These are phyloP conservation scores for Colletotrichum somersetense DNA, from an alignment of 2,329 filamentous ascomycete genomes.

Conservation along the genomic window DNA sequence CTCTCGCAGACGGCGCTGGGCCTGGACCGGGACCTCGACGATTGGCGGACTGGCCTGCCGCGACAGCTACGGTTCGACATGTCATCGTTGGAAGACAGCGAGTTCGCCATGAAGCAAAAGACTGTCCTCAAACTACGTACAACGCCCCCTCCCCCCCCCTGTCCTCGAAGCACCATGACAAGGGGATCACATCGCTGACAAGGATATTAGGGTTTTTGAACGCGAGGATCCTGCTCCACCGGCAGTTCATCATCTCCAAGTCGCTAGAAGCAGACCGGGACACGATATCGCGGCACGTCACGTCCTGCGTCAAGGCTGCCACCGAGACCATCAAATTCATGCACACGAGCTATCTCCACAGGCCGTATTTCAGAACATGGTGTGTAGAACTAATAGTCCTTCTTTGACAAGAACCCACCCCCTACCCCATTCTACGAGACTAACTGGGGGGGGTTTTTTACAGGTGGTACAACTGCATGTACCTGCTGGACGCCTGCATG, in stretches of 20 bases:
- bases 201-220: constrained; percentile 26
- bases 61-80: constrained; percentile 27
- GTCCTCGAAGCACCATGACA: fast-evolving
- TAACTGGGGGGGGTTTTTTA: neutral
- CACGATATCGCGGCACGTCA: constrained; percentile 26
- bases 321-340: constrained; percentile 37
- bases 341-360: constrained; percentile 38
- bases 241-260: constrained; percentile 35
- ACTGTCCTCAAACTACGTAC: constrained; percentile 35
- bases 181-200: neutral
- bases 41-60: constrained; percentile 32
- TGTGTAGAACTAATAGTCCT: neutral
- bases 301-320: constrained; percentile 26
- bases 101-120: constrained; percentile 40
- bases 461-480: constrained; percentile 42
- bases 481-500: constrained; percentile 38
- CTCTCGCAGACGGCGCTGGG: constrained; percentile 33
- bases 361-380: constrained; percentile 39
- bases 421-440: too few species aligned
- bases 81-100: constrained; percentile 35
- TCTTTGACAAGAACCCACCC: too few species aligned
- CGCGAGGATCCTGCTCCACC: constrained; percentile 31
- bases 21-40: constrained; percentile 27
- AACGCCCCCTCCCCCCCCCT: fast-evolving
- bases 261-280: constrained; percentile 25